Percentiles rank a stretch among this genome's conserved stretches.
phyloP scores from a whole-genome alignment of 1,139 yeast species.

The Maudiozyma humilis region DNA sequence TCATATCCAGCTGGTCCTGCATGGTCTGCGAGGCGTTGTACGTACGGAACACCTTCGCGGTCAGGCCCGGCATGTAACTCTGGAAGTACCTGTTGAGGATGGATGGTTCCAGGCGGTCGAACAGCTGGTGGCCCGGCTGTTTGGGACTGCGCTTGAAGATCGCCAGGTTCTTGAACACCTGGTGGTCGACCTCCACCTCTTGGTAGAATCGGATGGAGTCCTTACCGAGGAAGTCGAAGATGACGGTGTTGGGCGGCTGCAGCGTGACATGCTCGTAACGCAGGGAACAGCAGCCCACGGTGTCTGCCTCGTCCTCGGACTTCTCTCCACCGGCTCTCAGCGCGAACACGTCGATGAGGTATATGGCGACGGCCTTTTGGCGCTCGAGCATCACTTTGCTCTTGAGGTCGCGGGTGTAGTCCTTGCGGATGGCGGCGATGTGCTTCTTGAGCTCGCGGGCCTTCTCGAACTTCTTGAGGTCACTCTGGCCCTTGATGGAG shows the following conservation, averaged over 20 bases:
- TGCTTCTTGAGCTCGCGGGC: constrained; percentile 75
- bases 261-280: constrained; percentile 83
- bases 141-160: constrained; percentile 63
- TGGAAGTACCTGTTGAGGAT: constrained; percentile 80
- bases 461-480: constrained; percentile 84
- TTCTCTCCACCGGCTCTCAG: constrained; percentile 98
- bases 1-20: constrained; percentile 87
- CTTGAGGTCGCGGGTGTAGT: constrained; percentile 63
- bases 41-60: constrained; percentile 96
- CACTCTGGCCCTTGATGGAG: constrained; percentile 84
- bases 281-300: constrained; percentile 95
- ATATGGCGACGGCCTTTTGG: constrained; percentile 91
- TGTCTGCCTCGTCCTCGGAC: constrained; percentile 95
- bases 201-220: constrained; percentile 89
- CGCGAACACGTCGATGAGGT: constrained; percentile 88
- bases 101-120: constrained; percentile 82
- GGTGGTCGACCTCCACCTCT: constrained; percentile 82
- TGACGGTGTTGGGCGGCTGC: constrained; percentile 76
- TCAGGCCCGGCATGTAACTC: constrained; percentile 82
- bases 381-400: constrained; percentile 76
- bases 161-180: constrained; percentile 80
- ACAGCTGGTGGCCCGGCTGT: constrained; percentile 83
- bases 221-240: constrained; percentile 93
- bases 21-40: constrained; percentile 93
- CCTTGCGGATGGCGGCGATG: constrained; percentile 65